Percentiles rank a stretch among this genome's conserved stretches.
These are phyloP conservation scores for Skeletonema tropicum DNA, from an alignment of 108 stramenopile genomes.

Conservation along the genomic window DNA sequence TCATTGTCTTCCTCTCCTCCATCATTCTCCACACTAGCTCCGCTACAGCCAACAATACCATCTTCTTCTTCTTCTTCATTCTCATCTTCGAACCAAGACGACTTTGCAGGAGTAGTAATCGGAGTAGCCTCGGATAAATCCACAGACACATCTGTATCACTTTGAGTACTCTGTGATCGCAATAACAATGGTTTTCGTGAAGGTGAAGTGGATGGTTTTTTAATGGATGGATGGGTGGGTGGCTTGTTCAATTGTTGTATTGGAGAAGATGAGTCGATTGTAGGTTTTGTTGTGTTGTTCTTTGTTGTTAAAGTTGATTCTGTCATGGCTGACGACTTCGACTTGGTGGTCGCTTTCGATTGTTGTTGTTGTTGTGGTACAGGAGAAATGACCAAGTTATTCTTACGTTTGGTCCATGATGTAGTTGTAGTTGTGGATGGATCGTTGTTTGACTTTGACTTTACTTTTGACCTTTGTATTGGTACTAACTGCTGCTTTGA, in stretches of 20 bases:
- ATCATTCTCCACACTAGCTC: no score
- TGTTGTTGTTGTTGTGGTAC: background rate
- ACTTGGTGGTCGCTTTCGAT: background rate
- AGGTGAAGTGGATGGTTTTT: no score
- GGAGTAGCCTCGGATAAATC: no score
- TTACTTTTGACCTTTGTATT: background rate
- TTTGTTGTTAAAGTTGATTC: background rate
- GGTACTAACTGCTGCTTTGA: background rate
- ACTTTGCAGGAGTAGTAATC: no score
- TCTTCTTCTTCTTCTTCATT: no score
- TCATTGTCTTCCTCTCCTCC: no score
- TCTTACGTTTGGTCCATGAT: constrained; percentile 1
- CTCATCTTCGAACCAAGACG: background rate
- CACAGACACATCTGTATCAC: no score
- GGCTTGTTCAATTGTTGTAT: background rate
- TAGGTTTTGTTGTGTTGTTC: background rate
- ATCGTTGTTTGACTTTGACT: no score
- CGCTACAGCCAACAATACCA: no score
- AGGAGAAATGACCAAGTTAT: background rate
- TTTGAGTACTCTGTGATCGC: no score
- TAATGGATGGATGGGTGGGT: background rate
- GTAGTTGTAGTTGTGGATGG: background rate
- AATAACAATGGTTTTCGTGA: no score
- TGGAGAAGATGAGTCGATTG: background rate
- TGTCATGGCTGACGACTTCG: background rate